Conservation (phyloP, 371 early-diverging fungal species). For the Mortierella sp. region DNA sequence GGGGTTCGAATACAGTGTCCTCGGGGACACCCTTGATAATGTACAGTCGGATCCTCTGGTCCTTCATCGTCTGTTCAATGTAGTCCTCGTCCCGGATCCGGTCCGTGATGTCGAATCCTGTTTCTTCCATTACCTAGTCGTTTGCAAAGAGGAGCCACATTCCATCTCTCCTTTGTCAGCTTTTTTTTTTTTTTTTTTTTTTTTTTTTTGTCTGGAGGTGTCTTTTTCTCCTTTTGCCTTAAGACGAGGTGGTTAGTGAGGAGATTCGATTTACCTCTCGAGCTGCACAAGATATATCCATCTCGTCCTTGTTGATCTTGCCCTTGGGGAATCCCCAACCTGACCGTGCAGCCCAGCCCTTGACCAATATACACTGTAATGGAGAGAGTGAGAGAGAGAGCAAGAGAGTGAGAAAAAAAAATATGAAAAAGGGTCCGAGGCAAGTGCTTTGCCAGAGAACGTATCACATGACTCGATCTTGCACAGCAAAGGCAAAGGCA, state of each 20-base stretch:
- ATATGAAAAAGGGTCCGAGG: background rate
- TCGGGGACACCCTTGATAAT: conserved; percentile 92
- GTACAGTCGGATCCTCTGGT: conserved; percentile 93
- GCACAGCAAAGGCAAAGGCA: no score
- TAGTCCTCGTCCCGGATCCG: conserved; percentile 79
- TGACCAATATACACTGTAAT: conserved; percentile 79
- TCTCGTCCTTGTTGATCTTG: conserved; percentile 98
- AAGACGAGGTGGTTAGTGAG: no score
- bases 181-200: background rate
- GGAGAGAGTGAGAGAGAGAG: background rate
- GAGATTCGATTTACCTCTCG: conserved; percentile 79
- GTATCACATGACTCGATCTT: no score
- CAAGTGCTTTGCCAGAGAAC: background rate
- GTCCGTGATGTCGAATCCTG: conserved; percentile 92
- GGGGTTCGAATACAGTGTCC: conserved; percentile 84
- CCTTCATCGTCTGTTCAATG: conserved; percentile 84
- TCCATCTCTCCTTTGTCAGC: background rate
- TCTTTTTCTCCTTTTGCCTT: no score
- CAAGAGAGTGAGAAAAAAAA: background rate
- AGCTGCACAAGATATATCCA: conserved; percentile 90
- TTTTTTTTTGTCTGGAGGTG: no score
- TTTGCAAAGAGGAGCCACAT: no score
- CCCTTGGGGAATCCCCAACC: conserved; percentile 99
- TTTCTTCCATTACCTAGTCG: conserved; percentile 91
- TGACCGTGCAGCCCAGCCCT: conserved; percentile 88